Conservation (phyloP, 129 eudicot species). For the Chrysanthemum lavandulifolium region DNA sequence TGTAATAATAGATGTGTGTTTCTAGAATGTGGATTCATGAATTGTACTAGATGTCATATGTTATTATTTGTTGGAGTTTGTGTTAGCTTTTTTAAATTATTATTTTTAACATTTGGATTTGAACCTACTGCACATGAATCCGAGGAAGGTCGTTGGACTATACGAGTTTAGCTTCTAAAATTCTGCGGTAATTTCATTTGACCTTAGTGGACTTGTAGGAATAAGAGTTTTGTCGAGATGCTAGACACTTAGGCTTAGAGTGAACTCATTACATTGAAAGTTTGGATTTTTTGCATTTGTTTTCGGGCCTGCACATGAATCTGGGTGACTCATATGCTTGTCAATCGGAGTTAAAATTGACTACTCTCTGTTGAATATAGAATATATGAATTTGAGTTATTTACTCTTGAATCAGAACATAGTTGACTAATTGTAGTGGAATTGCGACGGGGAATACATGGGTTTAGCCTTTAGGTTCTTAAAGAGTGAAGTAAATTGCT, state of each 20-base stretch:
- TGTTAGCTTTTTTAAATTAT: conserved; percentile 15
- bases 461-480: too few relatives aligned
- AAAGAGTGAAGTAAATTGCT: too few relatives aligned
- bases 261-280: not conserved
- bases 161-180: too few relatives aligned
- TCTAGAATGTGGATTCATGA: conserved; percentile 6
- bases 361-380: not conserved
- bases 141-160: too few relatives aligned
- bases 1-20: conserved; percentile 12
- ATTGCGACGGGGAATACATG: too few relatives aligned
- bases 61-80: conserved; percentile 25
- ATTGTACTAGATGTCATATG: not conserved
- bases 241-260: too few relatives aligned
- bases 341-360: too few relatives aligned
- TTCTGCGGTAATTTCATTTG: too few relatives aligned
- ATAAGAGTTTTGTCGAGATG: too few relatives aligned
- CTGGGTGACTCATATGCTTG: too few relatives aligned
- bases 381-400: conserved; percentile 11
- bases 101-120: conserved; percentile 24
- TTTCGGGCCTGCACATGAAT: conserved; percentile 28
- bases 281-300: conserved; percentile 30
- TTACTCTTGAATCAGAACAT: conserved; percentile 14
- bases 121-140: conserved; percentile 21
- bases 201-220: too few relatives aligned
- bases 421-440: not conserved